phyloP scores from a whole-genome alignment of 2,329 filamentous ascomycete genomes.

The Penicillium italicum region DNA sequence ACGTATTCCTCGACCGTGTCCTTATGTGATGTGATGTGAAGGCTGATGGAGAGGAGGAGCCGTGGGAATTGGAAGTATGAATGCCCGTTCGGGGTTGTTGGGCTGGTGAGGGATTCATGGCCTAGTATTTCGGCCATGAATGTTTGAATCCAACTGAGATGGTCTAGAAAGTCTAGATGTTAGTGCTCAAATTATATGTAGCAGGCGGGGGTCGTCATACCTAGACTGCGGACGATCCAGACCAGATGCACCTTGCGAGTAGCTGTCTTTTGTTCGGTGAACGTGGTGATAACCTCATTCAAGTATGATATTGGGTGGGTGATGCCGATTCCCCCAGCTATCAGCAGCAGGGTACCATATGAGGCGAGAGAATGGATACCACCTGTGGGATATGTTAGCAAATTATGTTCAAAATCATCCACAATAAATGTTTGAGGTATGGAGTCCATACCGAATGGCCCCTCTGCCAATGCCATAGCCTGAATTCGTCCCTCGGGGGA shows the following conservation, averaged over 20 bases:
- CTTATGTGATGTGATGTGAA: constrained; percentile 28
- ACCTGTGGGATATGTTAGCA: constrained; percentile 16
- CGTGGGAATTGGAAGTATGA: constrained; percentile 26
- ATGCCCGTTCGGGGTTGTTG: constrained; percentile 20
- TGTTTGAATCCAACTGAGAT: constrained; percentile 35
- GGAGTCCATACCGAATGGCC: constrained; percentile 32
- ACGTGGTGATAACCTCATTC: constrained; percentile 29
- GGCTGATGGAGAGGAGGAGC: constrained; percentile 28
- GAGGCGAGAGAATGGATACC: constrained; percentile 31
- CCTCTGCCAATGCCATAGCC: constrained; percentile 32
- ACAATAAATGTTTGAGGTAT: not conserved
- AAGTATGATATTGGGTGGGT: constrained; percentile 37
- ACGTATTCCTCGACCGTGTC: constrained; percentile 26
- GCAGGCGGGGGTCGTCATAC: constrained; percentile 12
- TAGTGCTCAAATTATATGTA: not conserved
- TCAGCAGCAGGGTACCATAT: constrained; percentile 34
- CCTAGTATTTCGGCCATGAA: constrained; percentile 33
- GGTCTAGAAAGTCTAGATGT: constrained; percentile 25
- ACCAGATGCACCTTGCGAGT: constrained; percentile 30
- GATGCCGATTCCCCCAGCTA: constrained; percentile 39
- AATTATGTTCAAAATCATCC: not conserved
- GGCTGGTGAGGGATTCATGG: constrained; percentile 25
- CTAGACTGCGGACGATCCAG: constrained; percentile 34
- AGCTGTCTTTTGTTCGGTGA: constrained; percentile 22
- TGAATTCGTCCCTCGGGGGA: constrained; percentile 25